A percentile compares a stretch with the other conserved stretches of the same genome.
These are phyloP conservation scores for Mortierella alpina DNA, from an alignment of 192 early-diverging fungal genomes.

Conservation along the genomic window DNA sequence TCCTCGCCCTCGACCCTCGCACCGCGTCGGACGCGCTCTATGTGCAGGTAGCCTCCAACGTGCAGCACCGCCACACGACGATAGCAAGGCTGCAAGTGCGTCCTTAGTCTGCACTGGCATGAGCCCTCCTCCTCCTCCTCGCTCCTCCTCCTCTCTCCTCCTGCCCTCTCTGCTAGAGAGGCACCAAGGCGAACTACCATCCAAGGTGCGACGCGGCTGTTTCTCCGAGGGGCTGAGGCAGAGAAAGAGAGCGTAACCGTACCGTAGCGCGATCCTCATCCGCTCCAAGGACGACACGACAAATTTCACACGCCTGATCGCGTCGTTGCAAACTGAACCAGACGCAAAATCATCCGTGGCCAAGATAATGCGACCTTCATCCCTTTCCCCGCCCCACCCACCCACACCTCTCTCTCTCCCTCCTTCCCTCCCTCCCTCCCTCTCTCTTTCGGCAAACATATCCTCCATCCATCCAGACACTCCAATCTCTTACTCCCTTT, in stretches of 20 bases:
- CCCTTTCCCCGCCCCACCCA: not conserved
- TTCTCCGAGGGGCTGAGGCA: too few relatives aligned
- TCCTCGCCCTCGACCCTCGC: not conserved
- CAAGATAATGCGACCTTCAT: not conserved
- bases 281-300: too few relatives aligned
- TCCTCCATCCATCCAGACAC: not conserved
- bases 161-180: too few relatives aligned
- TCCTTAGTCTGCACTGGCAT: too few relatives aligned
- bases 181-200: too few relatives aligned
- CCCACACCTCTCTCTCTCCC: not conserved
- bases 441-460: not conserved
- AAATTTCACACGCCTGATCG: not conserved
- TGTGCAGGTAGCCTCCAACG: too few relatives aligned
- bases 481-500: not conserved
- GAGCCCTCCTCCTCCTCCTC: not conserved
- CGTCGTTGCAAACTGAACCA: not conserved
- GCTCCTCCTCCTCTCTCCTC: too few relatives aligned
- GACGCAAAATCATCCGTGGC: not conserved
- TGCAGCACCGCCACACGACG: too few relatives aligned
- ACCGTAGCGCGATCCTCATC: too few relatives aligned
- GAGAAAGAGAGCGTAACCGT: too few relatives aligned
- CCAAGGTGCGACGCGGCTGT: too few relatives aligned
- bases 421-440: not conserved
- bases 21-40: not conserved
- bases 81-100: too few relatives aligned